Percentiles rank a stretch among this genome's conserved stretches.
Conservation (phyloP, 768 basidiomycete species). For the Trametes cinnabarina region DNA sequence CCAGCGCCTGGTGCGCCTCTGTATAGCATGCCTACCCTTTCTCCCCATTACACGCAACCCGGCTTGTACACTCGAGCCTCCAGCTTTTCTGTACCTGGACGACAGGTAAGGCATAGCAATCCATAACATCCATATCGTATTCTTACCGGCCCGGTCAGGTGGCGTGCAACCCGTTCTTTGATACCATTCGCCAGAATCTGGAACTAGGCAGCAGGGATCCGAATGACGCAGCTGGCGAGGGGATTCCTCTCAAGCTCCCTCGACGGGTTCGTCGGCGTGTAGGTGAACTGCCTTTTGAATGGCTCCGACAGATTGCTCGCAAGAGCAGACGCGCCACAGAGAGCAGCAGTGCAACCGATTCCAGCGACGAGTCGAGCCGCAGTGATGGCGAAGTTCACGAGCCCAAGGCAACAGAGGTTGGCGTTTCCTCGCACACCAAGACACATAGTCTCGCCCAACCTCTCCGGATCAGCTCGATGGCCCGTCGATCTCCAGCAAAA, state of each 20-base stretch:
- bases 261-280: conserved; percentile 40
- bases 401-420: conserved; percentile 5
- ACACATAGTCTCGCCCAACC: background rate
- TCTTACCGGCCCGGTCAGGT: conserved; percentile 11
- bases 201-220: conserved; percentile 54
- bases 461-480: background rate
- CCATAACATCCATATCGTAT: conserved; percentile 3
- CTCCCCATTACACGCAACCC: conserved; percentile 12
- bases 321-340: conserved; percentile 37
- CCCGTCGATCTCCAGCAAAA: conserved; percentile 4
- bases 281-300: conserved; percentile 74
- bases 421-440: background rate
- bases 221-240: conserved; percentile 56
- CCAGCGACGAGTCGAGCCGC: background rate
- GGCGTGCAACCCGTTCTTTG: conserved; percentile 89
- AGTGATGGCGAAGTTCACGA: background rate
- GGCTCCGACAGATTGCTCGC: conserved; percentile 71
- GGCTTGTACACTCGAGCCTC: background rate
- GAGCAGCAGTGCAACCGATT: conserved; percentile 21
- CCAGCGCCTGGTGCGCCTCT: conserved; percentile 5
- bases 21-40: conserved; percentile 19
- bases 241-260: conserved; percentile 70
- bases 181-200: conserved; percentile 84
- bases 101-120: conserved; percentile 4
- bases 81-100: conserved; percentile 12